These are phyloP conservation scores for Sphagnum contortum DNA, from an alignment of 225 moss, liverwort and hornwort species.

Conservation along the genomic window DNA sequence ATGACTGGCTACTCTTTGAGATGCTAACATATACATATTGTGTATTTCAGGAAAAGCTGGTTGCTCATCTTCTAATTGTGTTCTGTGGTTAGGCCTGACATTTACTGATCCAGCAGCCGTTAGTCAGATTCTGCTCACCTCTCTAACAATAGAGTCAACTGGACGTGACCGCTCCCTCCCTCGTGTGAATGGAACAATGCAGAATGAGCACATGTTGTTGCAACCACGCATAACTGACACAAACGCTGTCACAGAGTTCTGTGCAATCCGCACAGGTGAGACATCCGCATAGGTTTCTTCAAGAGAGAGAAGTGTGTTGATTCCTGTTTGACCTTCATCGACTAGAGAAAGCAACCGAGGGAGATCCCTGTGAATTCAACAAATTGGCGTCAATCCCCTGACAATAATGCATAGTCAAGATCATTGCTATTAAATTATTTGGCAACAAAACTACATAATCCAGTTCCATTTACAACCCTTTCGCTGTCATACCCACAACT, in stretches of 20 bases:
- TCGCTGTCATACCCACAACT: too few species aligned
- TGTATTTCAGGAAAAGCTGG: neutral
- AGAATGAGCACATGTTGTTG: slow-evolving; percentile 99
- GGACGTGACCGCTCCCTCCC: slow-evolving; percentile 91
- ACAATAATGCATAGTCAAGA: too few species aligned
- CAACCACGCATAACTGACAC: slow-evolving; percentile 98
- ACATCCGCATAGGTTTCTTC: slow-evolving; percentile 99
- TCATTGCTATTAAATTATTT: too few species aligned
- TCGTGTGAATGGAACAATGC: slow-evolving; percentile 93
- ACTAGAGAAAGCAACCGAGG: slow-evolving; percentile 84
- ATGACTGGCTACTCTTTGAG: too few species aligned
- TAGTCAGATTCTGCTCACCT: slow-evolving; percentile 16
- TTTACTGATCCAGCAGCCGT: too few species aligned
- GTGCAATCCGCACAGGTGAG: slow-evolving; percentile 86
- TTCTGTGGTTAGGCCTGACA: too few species aligned
- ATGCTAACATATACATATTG: neutral
- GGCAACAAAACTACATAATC: too few species aligned
- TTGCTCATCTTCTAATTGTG: too few species aligned
- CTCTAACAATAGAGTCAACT: slow-evolving; percentile 74
- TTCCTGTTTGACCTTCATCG: slow-evolving; percentile 88
- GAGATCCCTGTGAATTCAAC: slow-evolving; percentile 55
- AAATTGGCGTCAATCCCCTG: neutral
- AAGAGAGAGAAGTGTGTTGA: slow-evolving; percentile 86
- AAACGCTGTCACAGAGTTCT: slow-evolving; percentile 76
- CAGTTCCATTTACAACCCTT: too few species aligned